Base-by-base conservation (phyloP, 176 grass and related monocot genomes). In the Rhynchospora tenuis region DNA sequence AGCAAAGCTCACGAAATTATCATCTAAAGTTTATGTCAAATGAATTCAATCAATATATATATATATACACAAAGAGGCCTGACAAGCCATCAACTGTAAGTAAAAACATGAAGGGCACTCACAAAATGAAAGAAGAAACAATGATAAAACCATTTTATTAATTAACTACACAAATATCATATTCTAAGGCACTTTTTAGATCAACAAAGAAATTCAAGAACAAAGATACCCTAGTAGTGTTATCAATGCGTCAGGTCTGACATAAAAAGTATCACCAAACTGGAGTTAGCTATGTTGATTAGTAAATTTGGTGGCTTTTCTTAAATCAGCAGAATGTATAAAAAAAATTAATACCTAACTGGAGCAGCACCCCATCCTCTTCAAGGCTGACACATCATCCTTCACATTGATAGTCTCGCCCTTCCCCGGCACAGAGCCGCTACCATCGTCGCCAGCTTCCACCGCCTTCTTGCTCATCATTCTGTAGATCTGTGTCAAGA, bases 351-450 rank as follows among this genome's bases (percentile, higher is more conserved):
- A 61, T 72, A 79, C 66, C n/a, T n/a, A n/a, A n/a, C n/a, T n/a
- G n/a, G n/a, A n/a, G 84, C 90, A 91, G 38, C 90, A 91, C n/a
- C n/a, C n/a, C n/a, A 23, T 76, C 26, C 31, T 86, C 84, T 88
- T 91, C 31, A 91, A 47, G 0, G 59, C 82, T n/a, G n/a, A n/a
- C n/a, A n/a, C n/a, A n/a, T n/a, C n/a, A n/a, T n/a, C n/a, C n/a
- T n/a, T n/a, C n/a, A n/a, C n/a, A n/a, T n/a, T n/a, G n/a, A n/a
- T n/a, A n/a, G n/a, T n/a, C n/a, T n/a, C n/a, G n/a, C n/a, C n/a
- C n/a, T n/a, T n/a, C n/a, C n/a, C n/a, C n/a, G n/a, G n/a, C n/a
- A n/a, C n/a, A n/a, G n/a, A n/a, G n/a, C n/a, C n/a, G n/a, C n/a
- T n/a, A n/a, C n/a, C n/a, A n/a, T n/a, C n/a, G n/a, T n/a, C n/a